A percentile compares a stretch with the other conserved stretches of the same genome.
These are phyloP conservation scores for Auricularia cornea DNA, from an alignment of 768 basidiomycete species.

Conservation along the genomic window DNA sequence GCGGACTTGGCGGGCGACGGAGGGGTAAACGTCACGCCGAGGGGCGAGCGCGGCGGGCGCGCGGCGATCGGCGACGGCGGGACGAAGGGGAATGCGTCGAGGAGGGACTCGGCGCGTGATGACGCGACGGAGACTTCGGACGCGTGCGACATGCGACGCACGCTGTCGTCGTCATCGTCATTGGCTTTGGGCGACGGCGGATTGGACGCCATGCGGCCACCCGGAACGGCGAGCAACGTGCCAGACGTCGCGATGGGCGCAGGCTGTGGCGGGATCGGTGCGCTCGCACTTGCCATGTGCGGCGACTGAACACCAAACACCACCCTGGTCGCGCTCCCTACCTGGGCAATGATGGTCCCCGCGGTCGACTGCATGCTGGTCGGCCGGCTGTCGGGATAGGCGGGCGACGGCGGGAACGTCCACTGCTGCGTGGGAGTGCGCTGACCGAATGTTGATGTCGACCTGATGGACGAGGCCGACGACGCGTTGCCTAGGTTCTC, in stretches of 20 bases:
- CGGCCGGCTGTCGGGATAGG: neutral
- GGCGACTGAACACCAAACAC: slow-evolving; percentile 40
- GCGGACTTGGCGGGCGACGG: slow-evolving; percentile 4
- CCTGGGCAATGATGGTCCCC: slow-evolving; percentile 33
- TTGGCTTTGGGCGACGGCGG: slow-evolving; percentile 16
- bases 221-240: neutral
- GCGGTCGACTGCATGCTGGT: slow-evolving; percentile 1
- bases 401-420: neutral
- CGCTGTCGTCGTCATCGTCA: slow-evolving; percentile 6
- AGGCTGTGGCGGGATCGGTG: neutral
- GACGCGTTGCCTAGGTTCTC: neutral
- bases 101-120: slow-evolving; percentile 72
- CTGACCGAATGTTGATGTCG: neutral
- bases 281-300: neutral
- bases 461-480: neutral
- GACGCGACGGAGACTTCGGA: slow-evolving; percentile 61
- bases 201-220: neutral
- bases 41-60: slow-evolving; percentile 65
- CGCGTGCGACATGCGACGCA: slow-evolving; percentile 46
- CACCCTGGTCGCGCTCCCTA: slow-evolving; percentile 59
- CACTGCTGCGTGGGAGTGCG: neutral
- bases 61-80: slow-evolving; percentile 87
- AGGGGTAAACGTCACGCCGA: neutral
- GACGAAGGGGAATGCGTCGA: slow-evolving; percentile 83
- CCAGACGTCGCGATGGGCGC: neutral